Evolutionary conservation across 345 rosid species (phyloP), one percentile per base, ranked within the genome.

Genomic region (Kandelia obovata): DNA sequence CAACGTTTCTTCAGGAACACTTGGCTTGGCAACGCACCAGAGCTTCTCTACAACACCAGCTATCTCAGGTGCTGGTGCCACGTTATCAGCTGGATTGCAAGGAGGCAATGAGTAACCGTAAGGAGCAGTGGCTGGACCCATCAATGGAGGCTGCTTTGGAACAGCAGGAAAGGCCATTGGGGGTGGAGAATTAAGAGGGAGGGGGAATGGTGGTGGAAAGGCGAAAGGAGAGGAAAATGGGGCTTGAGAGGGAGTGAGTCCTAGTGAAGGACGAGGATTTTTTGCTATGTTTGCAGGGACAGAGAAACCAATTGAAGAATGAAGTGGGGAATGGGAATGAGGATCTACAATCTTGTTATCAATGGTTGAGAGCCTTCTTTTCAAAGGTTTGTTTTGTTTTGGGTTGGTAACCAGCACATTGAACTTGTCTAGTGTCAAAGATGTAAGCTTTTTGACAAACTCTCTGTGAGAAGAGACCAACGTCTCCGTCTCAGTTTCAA

Each of bases 11-110:
- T 81, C 82, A 2, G 91, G 86, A 23, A 89, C 95, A 64, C 73
- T 82, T 32, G 95, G 95, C 80, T 89, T 89, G 53, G 90, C 87
- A 39, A 89, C 90, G 47, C 95, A 89, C 95, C 95, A 89, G 11
- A 86, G 71, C 67, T 80, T 77, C 71, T 87, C 86, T 63, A 75
- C 69, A 53, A 62, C 58, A 64, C 65, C 83, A 43, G 49, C 5
- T 27, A 11, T 25, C 63, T 5, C 23, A 0, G 85, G 84, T 17
- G 80, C 66, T 0, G 84, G 84, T 0, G 88, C 78, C 3, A 46
- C 57, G 2, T 65, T 21, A 35, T 61, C 53, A 3, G 58, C 67
- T 15, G 87, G 84, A 32, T 69, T 72, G 67, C 87, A 85, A 0
- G 89, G 89, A 16, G 89, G 90, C 67, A 77, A 78, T 5, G 84